Base-by-base conservation (phyloP, 2,329 filamentous ascomycete species). In the Trichoderma aggressivum region DNA sequence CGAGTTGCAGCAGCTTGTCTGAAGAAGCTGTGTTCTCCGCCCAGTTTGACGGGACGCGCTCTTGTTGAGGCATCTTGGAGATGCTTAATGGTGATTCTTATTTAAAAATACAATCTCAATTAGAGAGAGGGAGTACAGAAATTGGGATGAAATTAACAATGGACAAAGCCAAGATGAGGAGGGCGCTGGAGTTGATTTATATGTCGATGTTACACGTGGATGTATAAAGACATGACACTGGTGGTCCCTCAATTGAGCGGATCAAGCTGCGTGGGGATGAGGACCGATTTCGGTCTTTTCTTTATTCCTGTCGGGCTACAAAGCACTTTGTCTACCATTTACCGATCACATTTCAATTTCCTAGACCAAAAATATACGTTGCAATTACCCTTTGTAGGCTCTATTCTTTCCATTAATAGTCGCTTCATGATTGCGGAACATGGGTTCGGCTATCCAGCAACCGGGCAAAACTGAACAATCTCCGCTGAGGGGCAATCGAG, bases 1-100 rank as follows among this genome's bases (percentile, higher is more conserved):
- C 64, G 10, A 80, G 75, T 7, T 74, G 72, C 2, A 79, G 26
- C 14, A 73, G 70, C 2, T 75, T 73, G 16, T 68, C 69, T 18
- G 70, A 66, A 5, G 72, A 58, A 66, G 64, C 21, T n/a, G 79
- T 72, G 70, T 78, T 75, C 5, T 78, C 74, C 7, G 72, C 70
- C 80, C 80, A 81, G 0, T 72, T 63, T 0, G 75, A 67, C 4
- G 77, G 77, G 12, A 80, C 74, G 10, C 72, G 75, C 72, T 80
- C 79, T 36, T 73, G 73, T 55, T 80, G 79, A 72, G 78, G 78
- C 75, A 75, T 74, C 28, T 18, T 56, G 18, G 30, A 12, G 56
- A 28, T 12, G 50, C 3, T n/a, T 8, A 55, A 55, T 28, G n/a
- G 11, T 5, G 26, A 3, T 16, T 34, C 2, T 8, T 34, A 14